Base-by-base conservation (phyloP, 1,284 basidiomycete species). In the Trametes sp. region DNA sequence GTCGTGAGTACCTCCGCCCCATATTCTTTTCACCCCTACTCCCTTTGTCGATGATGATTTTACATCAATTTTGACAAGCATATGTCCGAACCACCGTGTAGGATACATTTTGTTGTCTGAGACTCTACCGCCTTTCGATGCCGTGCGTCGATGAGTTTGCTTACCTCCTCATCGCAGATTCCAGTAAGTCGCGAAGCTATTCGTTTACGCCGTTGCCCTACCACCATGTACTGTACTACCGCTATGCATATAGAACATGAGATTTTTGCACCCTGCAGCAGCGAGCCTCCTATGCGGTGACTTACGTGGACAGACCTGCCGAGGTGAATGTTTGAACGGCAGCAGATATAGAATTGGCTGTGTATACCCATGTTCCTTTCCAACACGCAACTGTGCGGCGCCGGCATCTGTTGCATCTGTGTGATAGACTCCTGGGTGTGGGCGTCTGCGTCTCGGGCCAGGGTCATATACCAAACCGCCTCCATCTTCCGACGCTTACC, bases 41-140 rank as follows among this genome's bases (percentile, higher is more conserved):
- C 16, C 48, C 28, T n/a, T 26, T 64, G 51, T 77, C 75, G 21
- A 77, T 74, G 83, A 84, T 84, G 81, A 73, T 72, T 69, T 68
- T 56, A 65, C 62, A 58, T 41, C 69, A 61, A 33, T 76, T 78
- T 61, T 64, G 66, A 83, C 83, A 85, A 85, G 83, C 83, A 85
- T 85, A 85, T 85, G 84, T 85, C 83, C 79, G 82, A 84, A 70
- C 45, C 64, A 61, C 74, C 59, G 78, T 82, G 82, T 80, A 76
- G 82, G 82, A 84, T 73, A 77, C 65, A 55, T 66, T 68, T 76
- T 78, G 49, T 78, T 76, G 68, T 69, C 82, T 84, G 83, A 84
- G 78, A 72, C 73, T 69, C 72, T 70, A 61, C 56, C 35, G 6
- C 45, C 54, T 60, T 49, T 53, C n/a, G 54, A 31, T 48, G n/a